Percentiles rank a stretch among this genome's conserved stretches.
phyloP scores from a whole-genome alignment of 805 yeast genomes.

The Candida multigemmis region DNA sequence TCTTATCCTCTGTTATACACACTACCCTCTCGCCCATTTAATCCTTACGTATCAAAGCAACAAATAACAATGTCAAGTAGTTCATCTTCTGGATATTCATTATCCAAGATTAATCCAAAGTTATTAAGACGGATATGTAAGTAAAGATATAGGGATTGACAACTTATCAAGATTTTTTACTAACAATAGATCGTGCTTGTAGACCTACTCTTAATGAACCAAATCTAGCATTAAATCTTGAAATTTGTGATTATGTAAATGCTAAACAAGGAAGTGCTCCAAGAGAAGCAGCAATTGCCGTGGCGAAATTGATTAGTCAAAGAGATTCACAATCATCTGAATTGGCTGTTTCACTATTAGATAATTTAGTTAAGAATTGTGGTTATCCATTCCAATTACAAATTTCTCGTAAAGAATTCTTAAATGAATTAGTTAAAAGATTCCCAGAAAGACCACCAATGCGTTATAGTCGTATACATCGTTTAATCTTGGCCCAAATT shows the following conservation, averaged over 20 bases:
- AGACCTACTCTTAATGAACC: conserved; percentile 79
- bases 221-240: conserved; percentile 77
- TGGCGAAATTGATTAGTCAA: conserved; percentile 74
- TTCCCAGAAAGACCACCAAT: conserved; percentile 94
- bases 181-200: conserved; percentile 63
- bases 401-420: conserved; percentile 87
- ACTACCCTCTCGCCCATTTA: conserved; percentile 1
- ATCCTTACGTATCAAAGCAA: neutral
- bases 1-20: too few relatives aligned
- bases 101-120: conserved; percentile 37
- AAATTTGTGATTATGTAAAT: conserved; percentile 88
- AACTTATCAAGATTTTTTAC: neutral
- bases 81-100: too few relatives aligned
- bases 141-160: conserved; percentile 8
- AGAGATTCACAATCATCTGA: conserved; percentile 77
- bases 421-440: conserved; percentile 84
- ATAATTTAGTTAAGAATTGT: conserved; percentile 91
- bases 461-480: conserved; percentile 73
- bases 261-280: conserved; percentile 88
- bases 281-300: conserved; percentile 83
- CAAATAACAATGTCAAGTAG: too few relatives aligned
- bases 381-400: conserved; percentile 96
- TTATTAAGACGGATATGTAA: conserved; percentile 35
- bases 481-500: conserved; percentile 77
- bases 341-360: conserved; percentile 76